Base-by-base conservation (phyloP, 2,329 filamentous ascomycete species). In the Arthrobotrys entomopaga region DNA sequence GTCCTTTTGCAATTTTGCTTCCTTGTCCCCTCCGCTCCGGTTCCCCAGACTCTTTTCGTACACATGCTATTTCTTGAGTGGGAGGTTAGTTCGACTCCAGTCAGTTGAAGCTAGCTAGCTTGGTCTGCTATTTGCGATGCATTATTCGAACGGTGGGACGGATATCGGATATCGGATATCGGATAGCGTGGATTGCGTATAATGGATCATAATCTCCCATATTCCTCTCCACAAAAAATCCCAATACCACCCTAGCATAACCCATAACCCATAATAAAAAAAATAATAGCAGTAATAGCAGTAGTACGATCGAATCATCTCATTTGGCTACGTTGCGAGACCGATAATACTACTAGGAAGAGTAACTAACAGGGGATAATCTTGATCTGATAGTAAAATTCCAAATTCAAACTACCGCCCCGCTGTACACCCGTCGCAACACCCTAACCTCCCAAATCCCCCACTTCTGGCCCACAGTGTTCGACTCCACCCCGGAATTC, bases 381-480 rank as follows among this genome's bases (percentile, higher is more conserved):
- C 2, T 5, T 2, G 3, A 7, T 8, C 15, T 38, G 2, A 8
- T 20, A 93, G 91, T 93, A 80, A 89, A 91, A 80, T 86, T 90
- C 80, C 89, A 93, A 81, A 86, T 90, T 78, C 83, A 86, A 77
- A 85, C 93, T 78, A 87, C 87, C 79, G 84, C 85, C 75, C 86
- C 90, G 50, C 86, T 96, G 75, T 97, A 92, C 84, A 85, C 87
- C 79, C 91, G 91, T 83, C 92, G 94, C 80, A 85, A 87, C 77
- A 86, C 87, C 78, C 82, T 92, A 77, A 84, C 95, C 77, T 82
- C 86, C 76, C 85, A 89, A 80, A 93, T 97, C 80, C 87, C 88
- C 78, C 88, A 91, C 84, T 99, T 98, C 87, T 98, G 95, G 95
- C 86, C 91, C n/a, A 87, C 96, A 70, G 93, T 97, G 67, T 86